Conservation (phyloP, 2,329 filamentous ascomycete species). For the Cladorrhinum sp. region DNA sequence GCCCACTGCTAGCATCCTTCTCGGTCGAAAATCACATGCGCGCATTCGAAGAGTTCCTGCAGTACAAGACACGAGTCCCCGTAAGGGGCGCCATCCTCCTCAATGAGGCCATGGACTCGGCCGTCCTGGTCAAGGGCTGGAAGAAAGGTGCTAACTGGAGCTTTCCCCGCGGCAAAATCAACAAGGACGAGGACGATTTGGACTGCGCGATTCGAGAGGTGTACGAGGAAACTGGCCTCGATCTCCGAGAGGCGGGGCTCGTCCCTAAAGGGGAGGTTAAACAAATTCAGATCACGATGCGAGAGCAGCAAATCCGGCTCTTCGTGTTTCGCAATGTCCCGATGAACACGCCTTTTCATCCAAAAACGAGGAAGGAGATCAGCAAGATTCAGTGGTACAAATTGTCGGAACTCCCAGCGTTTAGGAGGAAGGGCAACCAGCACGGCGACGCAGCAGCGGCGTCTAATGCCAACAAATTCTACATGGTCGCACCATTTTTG, state of each 20-base stretch:
- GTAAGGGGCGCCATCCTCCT: constrained; percentile 92
- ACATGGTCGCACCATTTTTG: constrained; percentile 95
- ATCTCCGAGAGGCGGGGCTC: constrained; percentile 72
- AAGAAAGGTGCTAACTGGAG: constrained; percentile 97
- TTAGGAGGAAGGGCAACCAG: constrained; percentile 63
- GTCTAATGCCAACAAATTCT: constrained; percentile 80
- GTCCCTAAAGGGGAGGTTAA: constrained; percentile 72
- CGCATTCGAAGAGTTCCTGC: constrained; percentile 87
- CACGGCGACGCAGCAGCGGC: constrained; percentile 55
- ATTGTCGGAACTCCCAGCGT: constrained; percentile 79
- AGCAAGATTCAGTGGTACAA: constrained; percentile 96
- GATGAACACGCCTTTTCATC: constrained; percentile 82
- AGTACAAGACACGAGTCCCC: constrained; percentile 91
- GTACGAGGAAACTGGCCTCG: constrained; percentile 92
- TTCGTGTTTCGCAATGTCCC: constrained; percentile 90
- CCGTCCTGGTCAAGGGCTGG: constrained; percentile 93
- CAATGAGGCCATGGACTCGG: constrained; percentile 90
- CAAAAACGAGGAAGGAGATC: constrained; percentile 92
- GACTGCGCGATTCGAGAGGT: constrained; percentile 94
- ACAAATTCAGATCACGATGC: constrained; percentile 83
- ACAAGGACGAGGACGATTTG: constrained; percentile 91
- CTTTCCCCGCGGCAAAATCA: constrained; percentile 95
- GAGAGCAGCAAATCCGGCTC: constrained; percentile 87
- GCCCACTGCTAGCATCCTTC: constrained; percentile 80
- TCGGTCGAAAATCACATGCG: constrained; percentile 72